Conservation (phyloP, 345 rosid species). For the Gossypium thurberi region DNA sequence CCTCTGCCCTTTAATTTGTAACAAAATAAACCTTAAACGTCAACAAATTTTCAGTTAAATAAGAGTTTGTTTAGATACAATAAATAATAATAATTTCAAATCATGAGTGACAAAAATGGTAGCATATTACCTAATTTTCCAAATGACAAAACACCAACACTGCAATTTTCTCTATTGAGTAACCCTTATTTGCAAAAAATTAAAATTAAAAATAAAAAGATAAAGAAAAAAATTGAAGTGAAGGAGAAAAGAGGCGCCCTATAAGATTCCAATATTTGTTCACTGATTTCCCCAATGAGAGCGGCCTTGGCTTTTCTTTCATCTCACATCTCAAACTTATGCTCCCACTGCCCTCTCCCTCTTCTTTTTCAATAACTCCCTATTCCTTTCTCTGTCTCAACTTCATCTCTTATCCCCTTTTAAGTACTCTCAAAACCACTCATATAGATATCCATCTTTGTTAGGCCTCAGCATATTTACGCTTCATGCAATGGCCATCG, state of each 20-base stretch:
- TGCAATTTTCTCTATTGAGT: slow-evolving; percentile 9
- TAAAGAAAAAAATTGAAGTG: background rate
- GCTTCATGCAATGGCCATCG: slow-evolving; percentile 37
- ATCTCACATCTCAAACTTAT: slow-evolving; percentile 24
- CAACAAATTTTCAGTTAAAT: no score
- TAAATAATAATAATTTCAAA: no score
- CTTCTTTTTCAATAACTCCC: background rate
- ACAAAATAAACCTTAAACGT: no score
- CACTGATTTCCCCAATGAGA: slow-evolving; percentile 39
- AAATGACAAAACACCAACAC: slow-evolving; percentile 11
- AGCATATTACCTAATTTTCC: slow-evolving; percentile 19
- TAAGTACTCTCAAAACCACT: background rate
- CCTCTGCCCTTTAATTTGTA: no score
- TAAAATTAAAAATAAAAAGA: background rate
- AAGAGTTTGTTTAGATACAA: background rate
- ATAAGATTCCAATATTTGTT: slow-evolving; percentile 47
- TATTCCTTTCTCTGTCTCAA: slow-evolving; percentile 10
- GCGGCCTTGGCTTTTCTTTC: slow-evolving; percentile 51
- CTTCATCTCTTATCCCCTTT: background rate
- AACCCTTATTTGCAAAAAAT: slow-evolving; percentile 27
- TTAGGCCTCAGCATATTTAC: background rate
- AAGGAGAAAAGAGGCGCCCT: slow-evolving; percentile 19
- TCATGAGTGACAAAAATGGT: slow-evolving; percentile 5
- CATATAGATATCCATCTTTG: background rate
- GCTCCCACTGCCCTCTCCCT: background rate